These are phyloP conservation scores for Phenoliferia sp. DNA, from an alignment of 1,284 basidiomycete genomes.

Conservation along the genomic window DNA sequence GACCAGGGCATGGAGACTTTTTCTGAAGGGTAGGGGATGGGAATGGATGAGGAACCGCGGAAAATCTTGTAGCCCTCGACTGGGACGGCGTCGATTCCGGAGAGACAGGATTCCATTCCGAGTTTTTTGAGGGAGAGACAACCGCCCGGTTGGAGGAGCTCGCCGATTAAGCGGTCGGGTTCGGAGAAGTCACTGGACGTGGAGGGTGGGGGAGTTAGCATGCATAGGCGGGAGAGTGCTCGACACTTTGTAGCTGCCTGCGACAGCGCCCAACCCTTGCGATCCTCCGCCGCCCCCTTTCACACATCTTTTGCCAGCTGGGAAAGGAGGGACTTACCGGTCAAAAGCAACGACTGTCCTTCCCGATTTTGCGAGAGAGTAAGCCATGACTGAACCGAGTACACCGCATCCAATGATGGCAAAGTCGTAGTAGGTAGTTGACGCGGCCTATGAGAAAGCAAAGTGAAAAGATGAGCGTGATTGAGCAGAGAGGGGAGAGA, in stretches of 20 bases:
- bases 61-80: slow-evolving; percentile 85
- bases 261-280: too few relatives aligned
- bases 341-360: slow-evolving; percentile 71
- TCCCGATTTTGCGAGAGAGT: slow-evolving; percentile 44
- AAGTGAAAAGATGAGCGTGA: neutral
- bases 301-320: too few relatives aligned
- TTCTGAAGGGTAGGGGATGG: slow-evolving; percentile 80
- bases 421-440: slow-evolving; percentile 36
- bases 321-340: slow-evolving; percentile 43
- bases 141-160: slow-evolving; percentile 88
- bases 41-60: slow-evolving; percentile 57
- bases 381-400: slow-evolving; percentile 67
- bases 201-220: neutral
- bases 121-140: slow-evolving; percentile 70
- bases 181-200: slow-evolving; percentile 61
- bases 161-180: slow-evolving; percentile 95
- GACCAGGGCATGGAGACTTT: slow-evolving; percentile 48
- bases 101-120: slow-evolving; percentile 67
- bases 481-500: neutral
- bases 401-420: slow-evolving; percentile 87
- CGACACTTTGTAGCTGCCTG: too few relatives aligned
- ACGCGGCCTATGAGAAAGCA: slow-evolving; percentile 12
- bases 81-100: slow-evolving; percentile 81
- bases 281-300: too few relatives aligned
- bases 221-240: neutral